These are phyloP conservation scores for Xylaria sp. DNA, from an alignment of 2,329 filamentous ascomycete genomes.

Conservation along the genomic window DNA sequence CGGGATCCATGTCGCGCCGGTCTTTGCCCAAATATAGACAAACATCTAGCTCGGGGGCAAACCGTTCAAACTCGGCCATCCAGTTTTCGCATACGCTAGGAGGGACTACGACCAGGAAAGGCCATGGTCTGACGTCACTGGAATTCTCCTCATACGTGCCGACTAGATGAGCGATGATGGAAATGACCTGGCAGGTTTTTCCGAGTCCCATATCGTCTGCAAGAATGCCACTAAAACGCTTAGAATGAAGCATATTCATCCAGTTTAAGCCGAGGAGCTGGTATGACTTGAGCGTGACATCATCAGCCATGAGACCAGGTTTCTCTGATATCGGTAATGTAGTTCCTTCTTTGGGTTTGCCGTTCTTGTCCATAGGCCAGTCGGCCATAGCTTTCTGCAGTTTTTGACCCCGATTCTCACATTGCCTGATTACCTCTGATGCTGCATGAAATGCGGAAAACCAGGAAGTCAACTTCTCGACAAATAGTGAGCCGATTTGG, in stretches of 20 bases:
- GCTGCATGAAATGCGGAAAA: slow-evolving; percentile 60
- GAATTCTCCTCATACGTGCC: slow-evolving; percentile 63
- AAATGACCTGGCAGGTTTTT: slow-evolving; percentile 97
- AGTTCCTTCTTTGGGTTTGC: slow-evolving; percentile 51
- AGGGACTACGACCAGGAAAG: slow-evolving; percentile 89
- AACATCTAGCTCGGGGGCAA: slow-evolving; percentile 81
- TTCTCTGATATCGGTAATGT: slow-evolving; percentile 67
- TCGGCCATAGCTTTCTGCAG: slow-evolving; percentile 45
- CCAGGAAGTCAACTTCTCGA: slow-evolving; percentile 58
- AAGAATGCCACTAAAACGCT: slow-evolving; percentile 86
- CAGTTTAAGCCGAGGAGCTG: slow-evolving; percentile 96
- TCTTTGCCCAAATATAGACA: slow-evolving; percentile 73
- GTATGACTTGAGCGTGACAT: slow-evolving; percentile 87
- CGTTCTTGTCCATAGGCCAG: slow-evolving; percentile 50
- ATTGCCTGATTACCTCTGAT: slow-evolving; percentile 54
- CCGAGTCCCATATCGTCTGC: slow-evolving; percentile 98
- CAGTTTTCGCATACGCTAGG: slow-evolving; percentile 96
- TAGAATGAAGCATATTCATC: slow-evolving; percentile 84
- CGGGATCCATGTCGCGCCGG: slow-evolving; percentile 71
- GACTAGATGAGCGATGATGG: slow-evolving; percentile 85
- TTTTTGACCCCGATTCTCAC: slow-evolving; percentile 60
- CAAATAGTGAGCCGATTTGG: slow-evolving; percentile 49
- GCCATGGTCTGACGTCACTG: slow-evolving; percentile 61
- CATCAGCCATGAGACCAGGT: slow-evolving; percentile 79
- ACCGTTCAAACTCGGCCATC: slow-evolving; percentile 88